Conservation (phyloP, 306 rosid genomes). For the Trifolium pratense region DNA sequence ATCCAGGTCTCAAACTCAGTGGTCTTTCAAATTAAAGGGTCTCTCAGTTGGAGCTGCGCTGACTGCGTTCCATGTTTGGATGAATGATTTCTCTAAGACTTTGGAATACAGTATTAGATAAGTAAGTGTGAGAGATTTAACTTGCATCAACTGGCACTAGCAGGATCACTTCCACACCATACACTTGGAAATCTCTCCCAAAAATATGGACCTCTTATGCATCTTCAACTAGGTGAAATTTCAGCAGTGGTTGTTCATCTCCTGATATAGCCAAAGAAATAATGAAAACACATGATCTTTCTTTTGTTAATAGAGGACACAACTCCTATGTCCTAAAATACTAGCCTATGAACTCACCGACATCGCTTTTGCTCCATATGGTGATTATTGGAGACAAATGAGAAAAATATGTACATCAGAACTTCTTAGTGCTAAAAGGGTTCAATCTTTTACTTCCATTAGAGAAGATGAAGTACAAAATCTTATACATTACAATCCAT, state of each 20-base stretch:
- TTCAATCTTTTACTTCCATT: conserved; percentile 49
- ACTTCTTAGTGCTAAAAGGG: conserved; percentile 51
- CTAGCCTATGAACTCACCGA: conserved; percentile 29
- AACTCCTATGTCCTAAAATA: conserved; percentile 32
- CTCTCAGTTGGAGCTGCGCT: conserved; percentile 93
- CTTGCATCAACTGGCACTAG: conserved; percentile 37
- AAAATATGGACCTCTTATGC: conserved; percentile 57
- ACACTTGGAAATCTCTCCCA: conserved; percentile 41
- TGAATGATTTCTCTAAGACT: conserved; percentile 71
- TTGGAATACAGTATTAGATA: too few relatives aligned
- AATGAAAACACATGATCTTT: conserved; percentile 51
- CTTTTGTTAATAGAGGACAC: conserved; percentile 51
- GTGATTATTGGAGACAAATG: conserved; percentile 64
- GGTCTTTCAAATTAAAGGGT: conserved; percentile 89
- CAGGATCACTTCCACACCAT: conserved; percentile 43
- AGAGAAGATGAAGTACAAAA: conserved; percentile 54
- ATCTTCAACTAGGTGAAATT: conserved; percentile 52
- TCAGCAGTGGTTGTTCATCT: conserved; percentile 54
- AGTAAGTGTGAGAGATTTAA: too few relatives aligned
- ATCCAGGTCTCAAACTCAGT: conserved; percentile 78
- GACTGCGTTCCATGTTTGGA: conserved; percentile 90
- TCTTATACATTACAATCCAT: conserved; percentile 45
- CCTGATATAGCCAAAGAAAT: conserved; percentile 52
- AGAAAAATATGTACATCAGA: conserved; percentile 50
- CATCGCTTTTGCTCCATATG: conserved; percentile 47